Percentiles rank a stretch among this genome's conserved stretches.
Evolutionary conservation across 2,329 filamentous ascomycete species (phyloP).

Genomic region (Aspergillus amoenus): DNA sequence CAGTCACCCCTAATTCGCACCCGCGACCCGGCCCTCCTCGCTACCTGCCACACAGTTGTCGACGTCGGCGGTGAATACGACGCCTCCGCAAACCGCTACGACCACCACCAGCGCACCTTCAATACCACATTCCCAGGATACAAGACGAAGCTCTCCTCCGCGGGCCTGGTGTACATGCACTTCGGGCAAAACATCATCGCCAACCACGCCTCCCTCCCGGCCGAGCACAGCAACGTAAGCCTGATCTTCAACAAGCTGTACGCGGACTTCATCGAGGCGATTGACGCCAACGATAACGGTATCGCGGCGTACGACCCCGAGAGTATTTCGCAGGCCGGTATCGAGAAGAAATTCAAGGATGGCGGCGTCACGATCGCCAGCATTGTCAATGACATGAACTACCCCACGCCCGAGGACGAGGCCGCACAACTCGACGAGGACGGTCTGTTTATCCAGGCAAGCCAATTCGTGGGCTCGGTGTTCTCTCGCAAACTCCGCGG

Average conservation of each 20-base stretch:
- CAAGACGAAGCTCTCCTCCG: conserved; percentile 85
- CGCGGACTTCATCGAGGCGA: conserved; percentile 87
- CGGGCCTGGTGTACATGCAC: conserved; percentile 93
- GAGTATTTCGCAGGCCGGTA: conserved; percentile 65
- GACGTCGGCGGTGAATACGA: conserved; percentile 98
- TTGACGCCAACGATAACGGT: conserved; percentile 97
- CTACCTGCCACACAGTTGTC: conserved; percentile 88
- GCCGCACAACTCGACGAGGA: conserved; percentile 76
- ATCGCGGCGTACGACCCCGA: conserved; percentile 77
- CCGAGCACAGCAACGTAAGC: conserved; percentile 66
- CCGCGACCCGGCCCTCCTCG: conserved; percentile 75
- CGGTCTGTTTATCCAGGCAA: conserved; percentile 73
- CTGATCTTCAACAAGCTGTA: conserved; percentile 88
- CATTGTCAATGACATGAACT: conserved; percentile 77
- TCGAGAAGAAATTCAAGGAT: conserved; percentile 80
- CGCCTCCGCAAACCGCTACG: conserved; percentile 72
- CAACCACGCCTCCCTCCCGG: conserved; percentile 58
- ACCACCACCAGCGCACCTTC: conserved; percentile 97
- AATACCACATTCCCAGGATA: conserved; percentile 78
- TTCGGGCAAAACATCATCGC: conserved; percentile 85
- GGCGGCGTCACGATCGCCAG: conserved; percentile 82
- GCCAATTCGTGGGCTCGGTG: conserved; percentile 80
- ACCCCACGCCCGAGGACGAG: conserved; percentile 53
- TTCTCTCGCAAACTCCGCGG: conserved; percentile 80
- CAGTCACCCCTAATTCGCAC: conserved; percentile 77